Base-by-base conservation (phyloP, 345 rosid genomes). In the Gynandropsis gynandra region DNA sequence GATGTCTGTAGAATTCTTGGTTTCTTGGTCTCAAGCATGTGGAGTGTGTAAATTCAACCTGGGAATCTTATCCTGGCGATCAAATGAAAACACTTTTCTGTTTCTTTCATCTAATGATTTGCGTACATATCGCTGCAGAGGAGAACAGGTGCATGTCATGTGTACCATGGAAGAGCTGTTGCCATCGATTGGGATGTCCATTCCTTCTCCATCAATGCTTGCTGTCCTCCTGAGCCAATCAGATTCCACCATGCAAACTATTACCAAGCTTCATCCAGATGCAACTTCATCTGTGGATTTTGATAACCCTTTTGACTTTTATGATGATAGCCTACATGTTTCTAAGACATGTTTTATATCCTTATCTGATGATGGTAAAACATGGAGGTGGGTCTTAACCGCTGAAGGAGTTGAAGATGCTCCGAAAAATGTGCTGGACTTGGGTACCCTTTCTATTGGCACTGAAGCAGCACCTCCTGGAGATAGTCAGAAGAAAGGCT, bases 311-410 rank as follows among this genome's bases (percentile, higher is more conserved):
- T 83, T 90, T 62, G 96, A 90, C 70, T 90, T 90, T 63, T 69
- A 68, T 36, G 89, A 87, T 40, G 81, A 84, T 52, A 74, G 85
- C 51, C 72, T 80, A 59, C 78, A 75, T 74, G 74, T 72, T 63
- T 74, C 83, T 21, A 82, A 82, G 73, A 80, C 89, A 34, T 77
- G 72, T 63, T 53, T 90, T 63, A 65, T 87, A 51, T 84, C 93
- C 64, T 79, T 90, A 62, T 84, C 98, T 60, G 96, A 90, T 66
- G 95, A 90, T 63, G 95, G 98, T 51, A 90, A 85, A 77, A 62
- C 84, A 52, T 87, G 96, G 96, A 84, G 72, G 73, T 90, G 96
- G 98, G 81, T 84, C 56, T 61, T 90, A 72, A 84, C 81, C 54
- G 78, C 80, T 58, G 85, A 87, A 83, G 89, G 92, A 55, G 63